A percentile compares a stretch with the other conserved stretches of the same genome.
Conservation (phyloP, 768 basidiomycete genomes). For the Cystobasidium ongulense region DNA sequence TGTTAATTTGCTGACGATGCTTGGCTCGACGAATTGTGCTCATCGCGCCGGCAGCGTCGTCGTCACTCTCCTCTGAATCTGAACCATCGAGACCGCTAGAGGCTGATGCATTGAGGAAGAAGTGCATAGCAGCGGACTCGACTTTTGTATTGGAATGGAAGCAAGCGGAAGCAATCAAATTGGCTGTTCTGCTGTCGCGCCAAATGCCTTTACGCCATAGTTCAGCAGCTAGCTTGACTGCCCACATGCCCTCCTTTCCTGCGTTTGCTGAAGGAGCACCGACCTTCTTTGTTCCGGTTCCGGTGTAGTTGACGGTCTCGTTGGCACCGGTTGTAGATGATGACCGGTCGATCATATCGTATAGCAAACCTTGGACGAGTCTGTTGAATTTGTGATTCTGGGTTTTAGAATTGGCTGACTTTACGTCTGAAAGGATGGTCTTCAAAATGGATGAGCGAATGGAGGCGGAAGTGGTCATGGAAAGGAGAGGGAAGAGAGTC, state of each 20-base stretch:
- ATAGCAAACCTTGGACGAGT: slow-evolving; percentile 89
- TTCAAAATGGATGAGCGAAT: slow-evolving; percentile 79
- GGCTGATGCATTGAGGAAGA: slow-evolving; percentile 75
- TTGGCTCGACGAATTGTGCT: slow-evolving; percentile 65
- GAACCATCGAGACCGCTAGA: slow-evolving; percentile 34
- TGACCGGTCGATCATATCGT: slow-evolving; percentile 83
- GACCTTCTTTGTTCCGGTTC: slow-evolving; percentile 39
- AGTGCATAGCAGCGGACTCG: slow-evolving; percentile 85
- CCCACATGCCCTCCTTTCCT: slow-evolving; percentile 93
- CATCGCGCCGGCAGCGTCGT: slow-evolving; percentile 60
- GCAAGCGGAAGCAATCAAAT: slow-evolving; percentile 82
- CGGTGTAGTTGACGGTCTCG: slow-evolving; percentile 22
- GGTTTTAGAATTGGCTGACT: slow-evolving; percentile 73
- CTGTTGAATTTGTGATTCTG: slow-evolving; percentile 95
- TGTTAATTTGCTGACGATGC: slow-evolving; percentile 84
- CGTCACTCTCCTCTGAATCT: slow-evolving; percentile 64
- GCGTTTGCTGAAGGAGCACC: slow-evolving; percentile 45
- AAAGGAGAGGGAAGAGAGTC: slow-evolving; percentile 85
- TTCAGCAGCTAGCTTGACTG: slow-evolving; percentile 83
- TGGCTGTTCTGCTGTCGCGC: slow-evolving; percentile 82
- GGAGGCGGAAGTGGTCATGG: slow-evolving; percentile 78
- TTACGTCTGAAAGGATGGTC: slow-evolving; percentile 88
- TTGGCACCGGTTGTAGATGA: slow-evolving; percentile 49
- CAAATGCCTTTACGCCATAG: slow-evolving; percentile 89
- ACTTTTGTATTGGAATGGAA: slow-evolving; percentile 91